Evolutionary conservation across 2,329 filamentous ascomycete genomes (phyloP).

Genomic region (Trichoderma brevicompactum): DNA sequence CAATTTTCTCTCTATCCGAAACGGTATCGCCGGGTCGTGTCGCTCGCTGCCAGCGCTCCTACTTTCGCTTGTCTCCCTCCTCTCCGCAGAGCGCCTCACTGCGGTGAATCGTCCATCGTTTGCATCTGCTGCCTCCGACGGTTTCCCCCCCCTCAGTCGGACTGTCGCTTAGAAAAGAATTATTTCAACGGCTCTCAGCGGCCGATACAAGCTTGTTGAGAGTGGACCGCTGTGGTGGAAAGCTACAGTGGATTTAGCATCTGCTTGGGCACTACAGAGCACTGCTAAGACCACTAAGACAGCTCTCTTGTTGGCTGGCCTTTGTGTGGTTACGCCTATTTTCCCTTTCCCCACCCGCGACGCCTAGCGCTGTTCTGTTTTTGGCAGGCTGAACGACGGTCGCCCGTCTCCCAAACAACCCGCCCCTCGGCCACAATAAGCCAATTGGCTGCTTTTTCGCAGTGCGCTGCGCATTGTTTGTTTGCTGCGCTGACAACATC

Average conservation of each 20-base stretch:
- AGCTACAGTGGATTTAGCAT: conserved; percentile 10
- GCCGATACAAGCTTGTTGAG: conserved; percentile 6
- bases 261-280: conserved; percentile 8
- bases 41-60: conserved; percentile 24
- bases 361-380: conserved; percentile 26
- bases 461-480: conserved; percentile 21
- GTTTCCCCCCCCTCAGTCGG: neutral
- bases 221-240: conserved; percentile 16
- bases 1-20: conserved; percentile 26
- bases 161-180: conserved; percentile 6
- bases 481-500: conserved; percentile 26
- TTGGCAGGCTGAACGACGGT: conserved; percentile 21
- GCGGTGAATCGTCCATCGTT: neutral
- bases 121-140: neutral
- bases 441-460: conserved; percentile 12
- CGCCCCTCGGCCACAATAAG: conserved; percentile 18
- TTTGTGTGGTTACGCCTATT: conserved; percentile 21
- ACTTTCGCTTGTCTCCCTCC: conserved; percentile 20
- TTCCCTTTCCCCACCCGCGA: conserved; percentile 20
- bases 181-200: neutral
- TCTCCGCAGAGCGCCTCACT: conserved; percentile 2
- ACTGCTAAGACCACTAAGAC: conserved; percentile 13
- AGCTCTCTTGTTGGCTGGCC: neutral
- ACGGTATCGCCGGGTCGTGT: conserved; percentile 28
- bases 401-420: conserved; percentile 29